These are phyloP conservation scores for Hortaea werneckii DNA, from an alignment of 2,329 filamentous ascomycete genomes.

Conservation along the genomic window DNA sequence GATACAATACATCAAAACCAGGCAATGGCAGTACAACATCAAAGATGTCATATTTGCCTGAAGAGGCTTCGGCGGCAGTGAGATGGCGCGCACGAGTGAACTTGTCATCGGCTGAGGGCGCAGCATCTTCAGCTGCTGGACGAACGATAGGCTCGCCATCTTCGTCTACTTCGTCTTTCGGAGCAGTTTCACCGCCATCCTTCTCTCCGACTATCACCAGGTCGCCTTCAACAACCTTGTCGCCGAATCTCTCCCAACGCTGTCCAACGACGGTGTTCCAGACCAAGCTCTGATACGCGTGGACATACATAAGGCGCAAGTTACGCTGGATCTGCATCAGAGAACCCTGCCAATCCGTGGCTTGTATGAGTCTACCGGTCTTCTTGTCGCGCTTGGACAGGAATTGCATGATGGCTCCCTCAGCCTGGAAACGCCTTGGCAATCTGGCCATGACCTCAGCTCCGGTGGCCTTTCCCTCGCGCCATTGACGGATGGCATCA, in stretches of 20 bases:
- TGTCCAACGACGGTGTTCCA: conserved; percentile 83
- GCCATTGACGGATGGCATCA: conserved; percentile 66
- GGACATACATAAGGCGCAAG: conserved; percentile 85
- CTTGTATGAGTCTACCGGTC: conserved; percentile 37
- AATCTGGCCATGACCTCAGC: conserved; percentile 55
- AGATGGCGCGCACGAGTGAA: conserved; percentile 64
- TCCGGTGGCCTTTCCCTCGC: conserved; percentile 44
- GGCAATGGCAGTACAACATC: conserved; percentile 89
- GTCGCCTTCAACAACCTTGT: conserved; percentile 71
- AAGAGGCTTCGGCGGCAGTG: conserved; percentile 65
- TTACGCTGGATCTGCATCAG: conserved; percentile 70
- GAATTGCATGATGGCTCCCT: conserved; percentile 68
- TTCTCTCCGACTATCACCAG: conserved; percentile 60
- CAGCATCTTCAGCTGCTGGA: conserved; percentile 45
- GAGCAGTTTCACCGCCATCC: conserved; percentile 29
- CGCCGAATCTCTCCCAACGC: conserved; percentile 67
- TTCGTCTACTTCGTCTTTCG: conserved; percentile 40
- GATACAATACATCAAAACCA: conserved; percentile 82
- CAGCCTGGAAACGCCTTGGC: conserved; percentile 73
- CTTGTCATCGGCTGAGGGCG: conserved; percentile 42
- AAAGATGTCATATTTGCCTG: conserved; percentile 68
- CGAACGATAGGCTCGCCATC: conserved; percentile 58
- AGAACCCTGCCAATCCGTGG: conserved; percentile 69
- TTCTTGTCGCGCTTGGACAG: conserved; percentile 42
- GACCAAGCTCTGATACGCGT: conserved; percentile 88